These are phyloP conservation scores for Pythium pectinolyticum DNA, from an alignment of 352 stramenopile species.

Conservation along the genomic window DNA sequence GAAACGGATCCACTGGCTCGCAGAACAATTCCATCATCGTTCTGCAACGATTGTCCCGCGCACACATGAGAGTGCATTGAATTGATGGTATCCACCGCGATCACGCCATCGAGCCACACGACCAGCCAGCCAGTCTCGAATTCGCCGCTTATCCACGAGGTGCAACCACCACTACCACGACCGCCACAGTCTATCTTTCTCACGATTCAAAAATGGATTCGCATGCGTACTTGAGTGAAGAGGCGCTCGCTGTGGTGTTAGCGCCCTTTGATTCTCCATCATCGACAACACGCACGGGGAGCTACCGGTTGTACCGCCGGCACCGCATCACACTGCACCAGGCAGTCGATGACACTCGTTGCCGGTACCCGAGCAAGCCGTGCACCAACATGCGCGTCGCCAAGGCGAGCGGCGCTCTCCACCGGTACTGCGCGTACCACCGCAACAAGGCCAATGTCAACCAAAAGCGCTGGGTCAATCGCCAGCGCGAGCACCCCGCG, in stretches of 20 bases:
- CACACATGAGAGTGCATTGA: background rate
- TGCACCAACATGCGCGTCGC: conserved; percentile 29
- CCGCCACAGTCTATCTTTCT: too few relatives aligned
- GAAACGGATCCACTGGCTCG: background rate
- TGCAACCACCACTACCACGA: too few relatives aligned
- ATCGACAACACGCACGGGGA: background rate
- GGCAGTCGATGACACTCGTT: conserved; percentile 10
- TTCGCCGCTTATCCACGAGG: background rate
- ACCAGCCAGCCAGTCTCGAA: background rate
- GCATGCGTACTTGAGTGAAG: background rate
- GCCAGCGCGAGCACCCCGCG: conserved; percentile 14
- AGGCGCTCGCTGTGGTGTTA: background rate
- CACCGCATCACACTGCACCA: background rate
- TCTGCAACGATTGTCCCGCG: too few relatives aligned
- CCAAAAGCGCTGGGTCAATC: conserved; percentile 32
- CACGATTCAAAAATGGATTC: background rate
- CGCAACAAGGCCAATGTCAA: conserved; percentile 36
- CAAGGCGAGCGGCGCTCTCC: conserved; percentile 33
- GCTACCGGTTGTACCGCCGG: background rate
- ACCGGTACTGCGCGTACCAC: conserved; percentile 36
- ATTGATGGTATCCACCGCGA: background rate
- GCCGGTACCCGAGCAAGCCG: conserved; percentile 24
- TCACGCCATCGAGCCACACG: background rate
- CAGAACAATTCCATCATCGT: too few relatives aligned
- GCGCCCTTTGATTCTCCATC: background rate